Conservation (phyloP, 257 asterid genomes). For the Solanum lignicaule region DNA sequence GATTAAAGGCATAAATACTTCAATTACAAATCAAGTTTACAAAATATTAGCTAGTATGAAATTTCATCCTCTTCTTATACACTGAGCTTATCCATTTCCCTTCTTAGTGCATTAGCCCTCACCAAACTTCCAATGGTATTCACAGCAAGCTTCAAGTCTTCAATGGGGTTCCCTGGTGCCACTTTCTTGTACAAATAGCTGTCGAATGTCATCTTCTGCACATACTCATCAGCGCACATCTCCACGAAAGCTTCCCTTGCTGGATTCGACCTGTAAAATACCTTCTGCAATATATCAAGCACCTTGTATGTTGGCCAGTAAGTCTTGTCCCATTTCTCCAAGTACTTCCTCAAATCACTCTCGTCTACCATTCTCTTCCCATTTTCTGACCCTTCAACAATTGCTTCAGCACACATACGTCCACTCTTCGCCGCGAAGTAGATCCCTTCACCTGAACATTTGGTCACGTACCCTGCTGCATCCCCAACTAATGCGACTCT, state of each 20-base stretch:
- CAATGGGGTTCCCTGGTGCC: conserved; percentile 85
- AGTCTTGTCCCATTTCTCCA: conserved; percentile 86
- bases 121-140: conserved; percentile 82
- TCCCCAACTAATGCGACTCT: conserved; percentile 79
- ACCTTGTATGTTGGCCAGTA: conserved; percentile 93
- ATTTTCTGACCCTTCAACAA: conserved; percentile 73
- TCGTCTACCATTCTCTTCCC: conserved; percentile 80
- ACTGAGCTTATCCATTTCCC: conserved; percentile 71
- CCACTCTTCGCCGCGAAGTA: conserved; percentile 91
- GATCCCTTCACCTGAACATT: conserved; percentile 89
- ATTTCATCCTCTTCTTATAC: conserved; percentile 11
- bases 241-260: conserved; percentile 90
- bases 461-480: conserved; percentile 88
- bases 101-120: conserved; percentile 81
- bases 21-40: neutral
- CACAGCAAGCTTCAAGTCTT: conserved; percentile 78
- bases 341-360: conserved; percentile 63
- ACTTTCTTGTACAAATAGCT: conserved; percentile 83
- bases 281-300: conserved; percentile 73
- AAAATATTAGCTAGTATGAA: neutral
- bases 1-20: neutral
- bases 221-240: conserved; percentile 86
- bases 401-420: conserved; percentile 91
- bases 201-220: conserved; percentile 92
- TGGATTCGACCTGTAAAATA: conserved; percentile 77